Conservation (phyloP, 805 yeast genomes). For the Ogataea paraovalis region DNA sequence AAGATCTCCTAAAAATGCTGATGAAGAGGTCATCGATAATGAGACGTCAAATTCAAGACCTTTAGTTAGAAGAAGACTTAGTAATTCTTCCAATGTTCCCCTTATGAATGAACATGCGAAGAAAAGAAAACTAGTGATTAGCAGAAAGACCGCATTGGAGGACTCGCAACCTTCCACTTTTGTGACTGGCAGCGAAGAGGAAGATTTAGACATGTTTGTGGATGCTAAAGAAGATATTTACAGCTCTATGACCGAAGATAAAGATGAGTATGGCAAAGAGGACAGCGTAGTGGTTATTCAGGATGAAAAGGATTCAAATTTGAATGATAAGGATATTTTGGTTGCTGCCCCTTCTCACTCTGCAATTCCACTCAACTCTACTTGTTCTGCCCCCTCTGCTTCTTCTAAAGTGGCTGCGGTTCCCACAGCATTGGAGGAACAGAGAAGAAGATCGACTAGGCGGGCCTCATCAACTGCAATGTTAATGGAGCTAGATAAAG, state of each 20-base stretch:
- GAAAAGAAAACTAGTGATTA: background rate
- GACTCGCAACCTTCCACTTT: background rate
- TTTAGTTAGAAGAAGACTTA: background rate
- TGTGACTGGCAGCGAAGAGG: background rate
- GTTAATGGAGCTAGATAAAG: slow-evolving; percentile 13
- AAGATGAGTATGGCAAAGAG: background rate
- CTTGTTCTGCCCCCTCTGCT: too few species aligned
- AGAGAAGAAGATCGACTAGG: slow-evolving; percentile 1
- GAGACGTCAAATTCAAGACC: background rate
- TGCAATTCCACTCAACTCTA: too few species aligned
- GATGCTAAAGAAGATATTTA: slow-evolving; percentile 10
- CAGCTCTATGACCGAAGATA: background rate
- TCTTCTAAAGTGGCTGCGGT: too few species aligned
- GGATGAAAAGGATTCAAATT: background rate
- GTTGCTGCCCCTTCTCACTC: too few species aligned
- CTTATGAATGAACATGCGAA: background rate
- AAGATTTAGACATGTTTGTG: slow-evolving; percentile 9
- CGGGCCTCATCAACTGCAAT: background rate
- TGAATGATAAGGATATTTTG: background rate
- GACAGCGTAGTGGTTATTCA: background rate
- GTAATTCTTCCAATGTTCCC: background rate
- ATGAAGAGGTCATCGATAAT: background rate
- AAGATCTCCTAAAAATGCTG: background rate
- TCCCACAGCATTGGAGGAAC: background rate
- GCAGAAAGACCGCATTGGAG: background rate